Evolutionary conservation across 164 flowering plant genomes (phyloP), one percentile per base, ranked within the genome.

Genomic region (Euptelea pleiosperma): DNA sequence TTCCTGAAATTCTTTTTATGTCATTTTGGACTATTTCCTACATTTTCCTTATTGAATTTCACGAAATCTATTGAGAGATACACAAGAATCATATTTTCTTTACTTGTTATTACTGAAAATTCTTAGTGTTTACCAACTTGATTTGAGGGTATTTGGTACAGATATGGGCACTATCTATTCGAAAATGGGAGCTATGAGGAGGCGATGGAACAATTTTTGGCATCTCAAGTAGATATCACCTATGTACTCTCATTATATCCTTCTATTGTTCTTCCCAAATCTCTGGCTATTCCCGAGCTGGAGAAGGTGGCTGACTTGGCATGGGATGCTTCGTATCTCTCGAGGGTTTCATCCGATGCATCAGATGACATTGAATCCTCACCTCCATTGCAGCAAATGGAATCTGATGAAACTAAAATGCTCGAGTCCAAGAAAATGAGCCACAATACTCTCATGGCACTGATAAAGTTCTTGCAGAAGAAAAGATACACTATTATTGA

Each of bases 181-280:
- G 95, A 94, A 33, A 94, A 75, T 75, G 89, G 86, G 51, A 81
- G 78, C 87, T 89, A 91, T 62, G 98, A 94, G 78, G 94, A 91
- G 59, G 97, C 99, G 54, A 91, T 94, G 98, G 98, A 94, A 56
- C 96, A 94, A 44, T 94, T 94, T 76, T 52, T 76, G 69, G 89
- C 85, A 64, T 91, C 99, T 70, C 95, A 87, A 79, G 95, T 87
- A 11, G 96, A 94, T 61, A 82, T 91, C 54, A 85, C 88, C 10
- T 85, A 89, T 70, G 93, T 91, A 52, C 96, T 94, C 49, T 81
- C 96, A 50, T 64, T 94, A 18, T 91, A 87, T 76, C 91, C 87
- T 54, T 85, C 86, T 15, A 80, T 94, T 55, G 55, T 78, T 69
- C 79, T 89, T 75, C 96, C 98, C 8, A 85, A 89, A 69, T 76